A percentile compares a stretch with the other conserved stretches of the same genome.
phyloP scores from a whole-genome alignment of 148 eudicot genomes.

The Arbutus unedo region DNA sequence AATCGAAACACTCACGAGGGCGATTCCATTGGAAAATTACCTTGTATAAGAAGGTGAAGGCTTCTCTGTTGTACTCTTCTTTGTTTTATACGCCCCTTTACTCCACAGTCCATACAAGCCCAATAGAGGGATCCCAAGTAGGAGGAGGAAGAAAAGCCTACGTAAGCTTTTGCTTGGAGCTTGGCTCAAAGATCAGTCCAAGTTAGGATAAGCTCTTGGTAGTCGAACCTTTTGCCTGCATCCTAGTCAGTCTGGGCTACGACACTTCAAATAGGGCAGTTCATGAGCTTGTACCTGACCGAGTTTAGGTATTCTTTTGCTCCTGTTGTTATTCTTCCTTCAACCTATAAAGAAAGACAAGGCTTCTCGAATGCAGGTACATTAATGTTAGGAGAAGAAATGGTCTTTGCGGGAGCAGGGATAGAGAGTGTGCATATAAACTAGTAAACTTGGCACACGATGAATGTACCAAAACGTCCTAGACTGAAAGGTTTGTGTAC shows the following conservation, averaged over 20 bases:
- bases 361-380: neutral
- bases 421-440: neutral
- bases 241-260: no score
- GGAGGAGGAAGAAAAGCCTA: no score
- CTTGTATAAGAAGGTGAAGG: no score
- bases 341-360: neutral
- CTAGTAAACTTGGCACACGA: neutral
- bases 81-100: neutral
- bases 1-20: no score
- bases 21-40: no score
- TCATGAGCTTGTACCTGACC: neutral
- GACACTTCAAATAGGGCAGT: neutral
- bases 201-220: neutral
- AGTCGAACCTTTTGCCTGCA: no score
- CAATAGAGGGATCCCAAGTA: no score
- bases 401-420: neutral
- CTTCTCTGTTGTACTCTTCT: neutral
- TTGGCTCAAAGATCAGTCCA: neutral
- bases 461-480: neutral
- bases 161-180: neutral
- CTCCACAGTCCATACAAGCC: no score
- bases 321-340: neutral
- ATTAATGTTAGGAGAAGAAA: neutral
- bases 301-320: neutral
- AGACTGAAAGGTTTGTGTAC: neutral